phyloP scores from a whole-genome alignment of 2,329 filamentous ascomycete genomes.

The Plectosphaerella cucumerina region DNA sequence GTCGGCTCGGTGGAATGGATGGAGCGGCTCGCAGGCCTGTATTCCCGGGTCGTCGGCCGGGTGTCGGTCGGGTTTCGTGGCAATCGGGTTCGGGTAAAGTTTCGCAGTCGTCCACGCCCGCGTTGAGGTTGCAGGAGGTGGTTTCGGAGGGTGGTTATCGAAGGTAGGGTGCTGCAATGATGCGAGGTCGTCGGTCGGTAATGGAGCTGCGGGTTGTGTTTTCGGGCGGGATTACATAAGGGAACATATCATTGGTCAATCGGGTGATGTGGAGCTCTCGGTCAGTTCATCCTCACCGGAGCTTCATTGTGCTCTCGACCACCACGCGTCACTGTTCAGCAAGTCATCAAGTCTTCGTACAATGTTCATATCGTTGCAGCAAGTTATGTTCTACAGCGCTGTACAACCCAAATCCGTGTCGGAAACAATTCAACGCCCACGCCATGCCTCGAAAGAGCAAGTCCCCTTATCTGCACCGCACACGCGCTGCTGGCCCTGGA shows the following conservation, averaged over 20 bases:
- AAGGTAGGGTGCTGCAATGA: not conserved
- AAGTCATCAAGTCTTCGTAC: no score
- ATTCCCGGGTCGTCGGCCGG: slow-evolving; percentile 6
- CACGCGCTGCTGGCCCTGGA: not conserved
- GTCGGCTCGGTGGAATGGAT: not conserved
- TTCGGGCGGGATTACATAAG: slow-evolving; percentile 4
- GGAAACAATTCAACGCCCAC: slow-evolving; percentile 10
- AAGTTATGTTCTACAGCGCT: not conserved
- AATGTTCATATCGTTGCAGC: no score
- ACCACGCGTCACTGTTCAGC: no score
- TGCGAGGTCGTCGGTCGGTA: not conserved
- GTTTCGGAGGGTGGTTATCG: not conserved
- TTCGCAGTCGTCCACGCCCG: not conserved
- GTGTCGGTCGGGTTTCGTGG: not conserved
- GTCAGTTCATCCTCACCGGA: not conserved
- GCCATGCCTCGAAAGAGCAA: slow-evolving; percentile 10
- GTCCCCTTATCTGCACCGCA: not conserved
- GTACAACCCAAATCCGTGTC: not conserved
- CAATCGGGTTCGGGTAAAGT: not conserved
- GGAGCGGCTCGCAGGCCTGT: slow-evolving; percentile 6
- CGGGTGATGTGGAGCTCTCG: not conserved
- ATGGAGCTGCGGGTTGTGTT: not conserved
- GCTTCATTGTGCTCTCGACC: no score
- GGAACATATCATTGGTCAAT: not conserved
- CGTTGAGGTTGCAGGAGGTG: not conserved